Base-by-base conservation (phyloP, 345 rosid genomes). In the Eutrema japonicum region DNA sequence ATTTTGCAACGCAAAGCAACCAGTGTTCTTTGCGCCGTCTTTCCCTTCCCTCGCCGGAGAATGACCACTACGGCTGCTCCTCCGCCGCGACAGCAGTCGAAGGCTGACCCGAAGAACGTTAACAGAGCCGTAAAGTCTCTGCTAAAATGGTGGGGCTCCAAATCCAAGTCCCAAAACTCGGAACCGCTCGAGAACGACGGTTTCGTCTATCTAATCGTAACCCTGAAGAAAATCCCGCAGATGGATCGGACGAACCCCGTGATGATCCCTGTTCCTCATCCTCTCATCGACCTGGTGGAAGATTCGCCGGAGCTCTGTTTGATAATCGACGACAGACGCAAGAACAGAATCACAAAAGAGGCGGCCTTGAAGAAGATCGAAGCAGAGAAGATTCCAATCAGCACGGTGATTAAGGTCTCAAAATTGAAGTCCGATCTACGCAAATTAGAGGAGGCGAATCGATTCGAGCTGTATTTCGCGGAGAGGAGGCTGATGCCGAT, bases 291-390 rank as follows among this genome's bases (percentile, higher is more conserved):
- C 54, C 77, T 82, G 0, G 7, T 1, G 1, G 70, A 70, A 5
- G 82, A 83, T 35, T 38, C 77, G 1, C 71, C 86, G 10, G 87
- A 87, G 76, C 68, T 88, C 53, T 90, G 94, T 75, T 66, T 90
- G 50, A 80, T 90, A 46, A 82, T 90, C 73, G 96, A 90, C 54
- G 96, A 90, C 57, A 80, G 81, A 16, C 74, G 87, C 70, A 88
- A 85, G 74, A 83, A 89, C 16, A 83, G 82, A 45, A 85, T 88
- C 82, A 84, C 84, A 10, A 90, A 90, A 66, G 96, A 90, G 10
- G 72, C 71, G 1, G 88, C 85, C 0, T 48, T 72, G 72, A 86
- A 85, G 83, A 90, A 88, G 80, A 85, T 90, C 29, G 80, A 88
- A 33, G n/a, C 70, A 3, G 81, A 77, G 53, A 72, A 66, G 8